Conservation (phyloP, 2,329 filamentous ascomycete genomes). For the Septoria petroselini region DNA sequence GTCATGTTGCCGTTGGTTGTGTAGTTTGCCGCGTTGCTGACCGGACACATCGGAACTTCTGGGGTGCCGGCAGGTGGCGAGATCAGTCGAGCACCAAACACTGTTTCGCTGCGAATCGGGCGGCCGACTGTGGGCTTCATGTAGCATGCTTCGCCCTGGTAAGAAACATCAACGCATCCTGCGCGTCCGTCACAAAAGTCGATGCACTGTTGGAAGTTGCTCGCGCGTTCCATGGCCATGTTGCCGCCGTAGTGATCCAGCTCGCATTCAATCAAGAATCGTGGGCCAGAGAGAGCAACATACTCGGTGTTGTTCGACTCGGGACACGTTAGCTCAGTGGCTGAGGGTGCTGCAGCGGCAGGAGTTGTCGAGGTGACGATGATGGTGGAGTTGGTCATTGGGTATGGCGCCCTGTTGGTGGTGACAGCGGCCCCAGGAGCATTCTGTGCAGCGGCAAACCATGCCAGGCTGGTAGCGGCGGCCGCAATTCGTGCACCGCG, state of each 20-base stretch:
- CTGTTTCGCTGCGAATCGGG: not conserved
- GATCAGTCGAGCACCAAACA: constrained; percentile 7
- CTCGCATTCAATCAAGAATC: constrained; percentile 33
- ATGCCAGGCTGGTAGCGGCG: not conserved
- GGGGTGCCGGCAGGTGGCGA: not conserved
- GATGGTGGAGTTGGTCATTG: not conserved
- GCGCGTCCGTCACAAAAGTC: constrained; percentile 25
- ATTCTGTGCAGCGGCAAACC: not conserved
- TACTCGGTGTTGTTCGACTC: constrained; percentile 25
- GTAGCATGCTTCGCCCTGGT: constrained; percentile 24
- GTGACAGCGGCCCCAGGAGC: not conserved
- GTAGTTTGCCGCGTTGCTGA: constrained; percentile 24
- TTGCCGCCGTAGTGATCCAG: constrained; percentile 35
- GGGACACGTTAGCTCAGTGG: constrained; percentile 25
- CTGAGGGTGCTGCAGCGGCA: not conserved
- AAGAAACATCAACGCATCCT: constrained; percentile 30
- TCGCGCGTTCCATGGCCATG: constrained; percentile 21
- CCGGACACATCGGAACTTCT: constrained; percentile 22
- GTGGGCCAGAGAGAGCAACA: constrained; percentile 24
- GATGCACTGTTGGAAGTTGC: constrained; percentile 27
- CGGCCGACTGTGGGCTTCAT: constrained; percentile 6
- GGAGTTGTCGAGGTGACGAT: not conserved
- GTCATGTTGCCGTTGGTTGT: constrained; percentile 19
- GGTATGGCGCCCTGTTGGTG: not conserved
- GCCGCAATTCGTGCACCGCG: not conserved